A percentile compares a stretch with the other conserved stretches of the same genome.
Conservation (phyloP, 345 rosid species). For the Arabidopsis arenosa region DNA sequence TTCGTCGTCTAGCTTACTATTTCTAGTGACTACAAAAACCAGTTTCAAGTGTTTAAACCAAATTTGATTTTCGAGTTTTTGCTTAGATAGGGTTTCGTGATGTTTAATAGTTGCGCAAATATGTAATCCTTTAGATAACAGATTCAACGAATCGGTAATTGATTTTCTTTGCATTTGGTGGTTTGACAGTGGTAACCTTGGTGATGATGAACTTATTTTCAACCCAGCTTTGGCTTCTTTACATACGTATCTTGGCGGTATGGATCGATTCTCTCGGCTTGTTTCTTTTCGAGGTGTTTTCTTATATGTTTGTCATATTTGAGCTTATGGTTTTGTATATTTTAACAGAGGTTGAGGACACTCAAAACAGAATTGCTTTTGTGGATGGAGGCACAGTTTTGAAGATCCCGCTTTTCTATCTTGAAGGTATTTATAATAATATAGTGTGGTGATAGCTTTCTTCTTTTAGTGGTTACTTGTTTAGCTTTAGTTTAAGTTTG, state of each 20-base stretch:
- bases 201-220: slow-evolving; percentile 59
- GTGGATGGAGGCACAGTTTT: slow-evolving; percentile 78
- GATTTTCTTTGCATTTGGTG: background rate
- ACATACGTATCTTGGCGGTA: slow-evolving; percentile 96
- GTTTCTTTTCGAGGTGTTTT: background rate
- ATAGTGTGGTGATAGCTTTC: background rate
- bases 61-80: slow-evolving; percentile 13
- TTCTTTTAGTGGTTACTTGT: background rate
- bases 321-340: background rate
- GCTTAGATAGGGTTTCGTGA: slow-evolving; percentile 19
- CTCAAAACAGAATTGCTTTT: slow-evolving; percentile 67
- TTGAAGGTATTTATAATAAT: slow-evolving; percentile 61
- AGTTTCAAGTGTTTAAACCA: background rate
- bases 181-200: slow-evolving; percentile 28
- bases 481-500: background rate
- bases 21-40: background rate
- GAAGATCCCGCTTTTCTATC: slow-evolving; percentile 79
- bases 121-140: background rate
- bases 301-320: background rate
- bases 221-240: slow-evolving; percentile 79
- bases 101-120: background rate
- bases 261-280: slow-evolving; percentile 23
- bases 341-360: slow-evolving; percentile 86
- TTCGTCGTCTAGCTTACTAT: background rate
- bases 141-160: background rate